Percentiles rank a stretch among this genome's conserved stretches.
Evolutionary conservation across 2,329 filamentous ascomycete genomes (phyloP).

Genomic region (Hymenoscyphus infarciens): DNA sequence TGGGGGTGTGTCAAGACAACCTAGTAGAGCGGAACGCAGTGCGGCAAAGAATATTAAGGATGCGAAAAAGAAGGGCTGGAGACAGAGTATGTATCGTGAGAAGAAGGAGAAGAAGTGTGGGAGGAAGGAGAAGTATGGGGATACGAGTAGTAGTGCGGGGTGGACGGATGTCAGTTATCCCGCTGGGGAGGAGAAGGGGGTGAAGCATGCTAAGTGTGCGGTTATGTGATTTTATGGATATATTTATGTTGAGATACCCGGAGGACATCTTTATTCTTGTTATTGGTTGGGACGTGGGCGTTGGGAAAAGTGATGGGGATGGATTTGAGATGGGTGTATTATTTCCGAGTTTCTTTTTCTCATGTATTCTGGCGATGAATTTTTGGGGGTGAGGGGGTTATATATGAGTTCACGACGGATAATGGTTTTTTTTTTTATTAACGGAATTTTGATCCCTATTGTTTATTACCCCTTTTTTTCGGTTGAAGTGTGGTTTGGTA

Average conservation of each 20-base stretch:
- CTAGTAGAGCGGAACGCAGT: conserved; percentile 56
- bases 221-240: conserved; percentile 45
- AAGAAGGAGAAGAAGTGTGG: conserved; percentile 37
- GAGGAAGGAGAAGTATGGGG: conserved; percentile 41
- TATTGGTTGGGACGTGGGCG: background rate
- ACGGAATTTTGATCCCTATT: too few relatives aligned
- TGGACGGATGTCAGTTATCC: conserved; percentile 49
- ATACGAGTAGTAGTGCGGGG: conserved; percentile 44
- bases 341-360: too few relatives aligned
- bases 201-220: conserved; percentile 44
- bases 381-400: too few relatives aligned
- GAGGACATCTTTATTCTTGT: background rate
- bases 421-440: too few relatives aligned
- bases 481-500: too few relatives aligned
- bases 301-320: too few relatives aligned
- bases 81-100: conserved; percentile 27
- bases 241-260: background rate
- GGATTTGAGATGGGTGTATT: background rate
- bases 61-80: conserved; percentile 56
- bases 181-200: conserved; percentile 21
- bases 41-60: conserved; percentile 61
- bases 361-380: too few relatives aligned
- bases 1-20: conserved; percentile 30
- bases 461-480: too few relatives aligned
- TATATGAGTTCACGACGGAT: too few relatives aligned